Conservation (phyloP, 1,284 basidiomycete species). For the Ganoderma lucidum region DNA sequence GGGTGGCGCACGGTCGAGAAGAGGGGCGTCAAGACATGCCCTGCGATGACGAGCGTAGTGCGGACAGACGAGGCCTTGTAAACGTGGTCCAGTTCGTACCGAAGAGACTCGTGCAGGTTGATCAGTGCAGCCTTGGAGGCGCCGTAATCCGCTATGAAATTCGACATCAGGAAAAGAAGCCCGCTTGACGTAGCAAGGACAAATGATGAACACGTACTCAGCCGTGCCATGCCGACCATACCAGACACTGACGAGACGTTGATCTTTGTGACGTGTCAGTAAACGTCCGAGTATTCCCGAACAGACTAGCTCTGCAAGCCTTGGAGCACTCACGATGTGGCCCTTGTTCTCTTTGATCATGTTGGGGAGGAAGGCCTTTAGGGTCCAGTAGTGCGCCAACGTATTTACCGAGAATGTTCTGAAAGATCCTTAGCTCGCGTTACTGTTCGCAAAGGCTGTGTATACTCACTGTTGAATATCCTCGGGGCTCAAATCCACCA, state of each 20-base stretch:
- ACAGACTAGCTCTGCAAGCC: neutral
- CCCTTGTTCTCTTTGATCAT: slow-evolving; percentile 84
- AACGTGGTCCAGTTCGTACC: slow-evolving; percentile 86
- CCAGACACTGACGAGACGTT: slow-evolving; percentile 87
- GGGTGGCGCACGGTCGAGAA: slow-evolving; percentile 71
- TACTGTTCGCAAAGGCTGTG: neutral
- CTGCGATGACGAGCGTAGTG: slow-evolving; percentile 83
- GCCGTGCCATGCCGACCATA: slow-evolving; percentile 76
- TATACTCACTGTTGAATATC: slow-evolving; percentile 81
- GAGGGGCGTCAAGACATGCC: slow-evolving; percentile 78
- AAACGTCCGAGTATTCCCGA: neutral
- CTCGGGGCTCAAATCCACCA: slow-evolving; percentile 79
- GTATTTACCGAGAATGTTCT: slow-evolving; percentile 94
- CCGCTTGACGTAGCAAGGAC: neutral
- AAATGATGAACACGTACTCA: slow-evolving; percentile 63
- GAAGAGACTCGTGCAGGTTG: slow-evolving; percentile 80
- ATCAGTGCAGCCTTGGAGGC: slow-evolving; percentile 89
- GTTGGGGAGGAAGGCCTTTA: slow-evolving; percentile 93
- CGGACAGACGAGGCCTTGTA: slow-evolving; percentile 79
- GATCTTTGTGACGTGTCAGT: slow-evolving; percentile 52
- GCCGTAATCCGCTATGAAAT: slow-evolving; percentile 78
- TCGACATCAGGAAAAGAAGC: slow-evolving; percentile 16
- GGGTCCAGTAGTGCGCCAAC: slow-evolving; percentile 88
- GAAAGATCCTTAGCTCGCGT: slow-evolving; percentile 14
- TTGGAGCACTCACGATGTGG: slow-evolving; percentile 75